phyloP scores from a whole-genome alignment of 768 basidiomycete species.

The Daedaleopsis nitida region DNA sequence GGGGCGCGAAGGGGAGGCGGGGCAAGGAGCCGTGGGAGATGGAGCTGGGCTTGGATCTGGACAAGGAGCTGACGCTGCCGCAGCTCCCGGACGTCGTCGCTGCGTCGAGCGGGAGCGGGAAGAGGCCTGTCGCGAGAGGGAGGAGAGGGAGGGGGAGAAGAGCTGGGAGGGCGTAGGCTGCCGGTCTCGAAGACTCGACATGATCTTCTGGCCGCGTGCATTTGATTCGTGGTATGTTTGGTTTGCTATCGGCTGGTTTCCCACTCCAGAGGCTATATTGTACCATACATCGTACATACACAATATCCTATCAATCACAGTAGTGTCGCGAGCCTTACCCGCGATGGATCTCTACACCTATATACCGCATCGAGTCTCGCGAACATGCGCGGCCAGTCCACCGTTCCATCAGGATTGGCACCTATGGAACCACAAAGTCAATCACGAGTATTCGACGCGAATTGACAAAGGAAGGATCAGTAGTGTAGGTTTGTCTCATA shows the following conservation, averaged over 20 bases:
- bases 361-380: too few species aligned
- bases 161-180: conserved; percentile 1
- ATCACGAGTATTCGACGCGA: too few species aligned
- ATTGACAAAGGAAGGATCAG: conserved; percentile 52
- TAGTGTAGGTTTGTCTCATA: conserved; percentile 65
- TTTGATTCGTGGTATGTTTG: neutral
- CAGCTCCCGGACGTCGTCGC: conserved; percentile 14
- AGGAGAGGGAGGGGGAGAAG: conserved; percentile 11
- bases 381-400: too few species aligned
- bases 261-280: neutral
- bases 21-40: conserved; percentile 10
- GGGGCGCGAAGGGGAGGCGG: neutral
- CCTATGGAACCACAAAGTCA: too few species aligned
- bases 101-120: conserved; percentile 1
- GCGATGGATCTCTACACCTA: too few species aligned
- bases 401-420: too few species aligned
- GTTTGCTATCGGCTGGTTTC: neutral
- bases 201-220: too few species aligned
- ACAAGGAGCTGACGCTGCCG: conserved; percentile 15
- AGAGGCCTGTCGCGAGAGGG: conserved; percentile 2
- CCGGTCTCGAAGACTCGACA: too few species aligned
- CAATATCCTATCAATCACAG: too few species aligned
- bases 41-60: neutral
- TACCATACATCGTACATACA: too few species aligned
- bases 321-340: too few species aligned